Percentiles rank a stretch among this genome's conserved stretches.
These are phyloP conservation scores for Spirogloea muscicola DNA, from an alignment of 139 green algal genomes.

Conservation along the genomic window DNA sequence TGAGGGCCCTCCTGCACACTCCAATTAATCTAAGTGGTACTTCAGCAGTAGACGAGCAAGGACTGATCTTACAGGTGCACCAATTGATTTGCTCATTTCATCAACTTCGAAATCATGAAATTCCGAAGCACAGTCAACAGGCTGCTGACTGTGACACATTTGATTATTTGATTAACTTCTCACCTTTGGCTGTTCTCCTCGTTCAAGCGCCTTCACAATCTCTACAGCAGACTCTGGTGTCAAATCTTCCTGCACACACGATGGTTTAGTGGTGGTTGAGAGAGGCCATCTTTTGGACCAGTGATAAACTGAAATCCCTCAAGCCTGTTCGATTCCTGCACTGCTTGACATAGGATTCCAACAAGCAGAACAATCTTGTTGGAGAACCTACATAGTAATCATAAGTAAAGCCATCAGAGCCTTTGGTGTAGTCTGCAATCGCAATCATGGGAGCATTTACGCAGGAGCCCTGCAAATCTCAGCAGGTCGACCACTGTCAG, in stretches of 20 bases:
- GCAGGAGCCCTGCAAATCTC: slow-evolving; percentile 68
- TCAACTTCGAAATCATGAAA: too few species aligned
- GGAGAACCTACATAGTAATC: slow-evolving; percentile 53
- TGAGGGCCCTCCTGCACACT: too few species aligned
- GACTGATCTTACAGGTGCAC: too few species aligned
- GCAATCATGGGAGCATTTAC: slow-evolving; percentile 99
- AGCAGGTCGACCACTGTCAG: too few species aligned
- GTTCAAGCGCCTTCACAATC: slow-evolving; percentile 75
- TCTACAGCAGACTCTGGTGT: slow-evolving; percentile 70
- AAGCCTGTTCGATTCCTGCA: background rate
- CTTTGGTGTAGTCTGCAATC: slow-evolving; percentile 78
- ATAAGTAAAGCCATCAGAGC: slow-evolving; percentile 51
- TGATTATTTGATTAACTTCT: too few species aligned
- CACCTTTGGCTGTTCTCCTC: slow-evolving; percentile 37
- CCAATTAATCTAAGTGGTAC: too few species aligned
- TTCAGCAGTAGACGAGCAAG: too few species aligned
- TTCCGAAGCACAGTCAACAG: too few species aligned
- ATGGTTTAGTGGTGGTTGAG: background rate
- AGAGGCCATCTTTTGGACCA: background rate
- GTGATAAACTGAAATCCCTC: too few species aligned
- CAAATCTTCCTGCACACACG: slow-evolving; percentile 87
- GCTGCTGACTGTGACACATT: too few species aligned
- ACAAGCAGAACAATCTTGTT: background rate
- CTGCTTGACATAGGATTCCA: background rate
- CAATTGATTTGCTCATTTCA: too few species aligned